Evolutionary conservation across 2,329 filamentous ascomycete species (phyloP).

Genomic region (Scytalidium sp.): DNA sequence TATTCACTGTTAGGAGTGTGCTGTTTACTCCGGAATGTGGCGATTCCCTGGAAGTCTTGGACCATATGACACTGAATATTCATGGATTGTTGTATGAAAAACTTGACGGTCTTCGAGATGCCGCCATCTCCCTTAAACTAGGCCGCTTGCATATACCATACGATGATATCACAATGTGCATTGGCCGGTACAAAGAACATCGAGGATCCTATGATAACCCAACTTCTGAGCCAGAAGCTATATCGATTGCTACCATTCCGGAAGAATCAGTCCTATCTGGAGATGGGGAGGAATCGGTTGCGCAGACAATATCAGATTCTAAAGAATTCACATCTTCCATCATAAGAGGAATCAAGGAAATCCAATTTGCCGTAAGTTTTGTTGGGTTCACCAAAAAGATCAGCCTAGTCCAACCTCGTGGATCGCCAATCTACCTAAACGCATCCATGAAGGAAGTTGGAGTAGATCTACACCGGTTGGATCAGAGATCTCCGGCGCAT

Average conservation of each 20-base stretch:
- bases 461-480: constrained; percentile 85
- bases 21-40: constrained; percentile 82
- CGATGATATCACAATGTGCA: constrained; percentile 73
- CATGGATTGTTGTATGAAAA: constrained; percentile 87
- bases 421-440: constrained; percentile 75
- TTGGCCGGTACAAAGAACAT: constrained; percentile 51
- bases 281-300: constrained; percentile 60
- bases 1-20: constrained; percentile 78
- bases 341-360: constrained; percentile 88
- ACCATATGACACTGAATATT: constrained; percentile 83
- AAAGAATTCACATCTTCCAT: constrained; percentile 91
- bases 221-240: constrained; percentile 37
- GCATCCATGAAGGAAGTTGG: constrained; percentile 95
- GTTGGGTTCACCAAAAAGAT: constrained; percentile 82
- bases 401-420: constrained; percentile 61
- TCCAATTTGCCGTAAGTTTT: constrained; percentile 92
- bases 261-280: constrained; percentile 67
- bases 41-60: constrained; percentile 83
- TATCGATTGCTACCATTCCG: constrained; percentile 69
- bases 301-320: constrained; percentile 84
- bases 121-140: constrained; percentile 85
- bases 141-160: constrained; percentile 87
- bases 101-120: constrained; percentile 83
- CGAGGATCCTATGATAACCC: constrained; percentile 24
- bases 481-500: constrained; percentile 90